Percentiles rank a stretch among this genome's conserved stretches.
Conservation (phyloP, 2,329 filamentous ascomycete genomes). For the Lasiodiplodia sp. region DNA sequence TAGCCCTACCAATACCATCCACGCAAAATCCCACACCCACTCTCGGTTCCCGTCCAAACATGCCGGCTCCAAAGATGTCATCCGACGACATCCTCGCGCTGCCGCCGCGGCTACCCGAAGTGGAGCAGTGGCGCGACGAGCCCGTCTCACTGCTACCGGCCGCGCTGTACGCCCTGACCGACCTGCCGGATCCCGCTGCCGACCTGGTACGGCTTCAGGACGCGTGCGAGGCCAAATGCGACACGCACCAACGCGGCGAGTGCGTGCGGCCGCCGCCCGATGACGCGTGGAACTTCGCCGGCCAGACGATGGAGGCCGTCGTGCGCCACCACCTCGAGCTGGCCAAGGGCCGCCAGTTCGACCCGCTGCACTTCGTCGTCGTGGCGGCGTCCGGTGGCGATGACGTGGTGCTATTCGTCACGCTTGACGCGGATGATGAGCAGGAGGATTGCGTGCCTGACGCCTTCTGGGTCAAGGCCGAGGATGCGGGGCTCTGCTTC, state of each 20-base stretch:
- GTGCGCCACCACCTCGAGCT: conserved; percentile 22
- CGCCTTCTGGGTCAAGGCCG: conserved; percentile 26
- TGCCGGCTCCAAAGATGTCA: background rate
- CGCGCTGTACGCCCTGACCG: conserved; percentile 26
- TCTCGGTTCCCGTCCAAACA: background rate
- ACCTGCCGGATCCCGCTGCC: background rate
- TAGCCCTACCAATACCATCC: background rate
- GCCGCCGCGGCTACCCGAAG: conserved; percentile 27
- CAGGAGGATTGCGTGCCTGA: conserved; percentile 19
- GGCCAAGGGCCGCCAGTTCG: conserved; percentile 15
- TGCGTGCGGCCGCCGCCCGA: conserved; percentile 19
- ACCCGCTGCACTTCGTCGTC: conserved; percentile 28
- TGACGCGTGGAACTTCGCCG: conserved; percentile 5
- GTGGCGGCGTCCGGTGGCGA: background rate
- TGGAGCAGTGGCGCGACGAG: conserved; percentile 29
- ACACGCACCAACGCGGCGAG: conserved; percentile 25
- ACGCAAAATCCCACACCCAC: background rate
- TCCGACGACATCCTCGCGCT: conserved; percentile 18
- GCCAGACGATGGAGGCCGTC: conserved; percentile 14
- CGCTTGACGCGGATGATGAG: conserved; percentile 23
- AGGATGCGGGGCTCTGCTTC: conserved; percentile 14
- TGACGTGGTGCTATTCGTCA: conserved; percentile 20
- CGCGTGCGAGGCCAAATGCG: conserved; percentile 24
- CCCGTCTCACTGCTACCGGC: conserved; percentile 17
- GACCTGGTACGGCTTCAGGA: conserved; percentile 27